Evolutionary conservation across 345 rosid species (phyloP).

Genomic region (Dipteronia sinensis): DNA sequence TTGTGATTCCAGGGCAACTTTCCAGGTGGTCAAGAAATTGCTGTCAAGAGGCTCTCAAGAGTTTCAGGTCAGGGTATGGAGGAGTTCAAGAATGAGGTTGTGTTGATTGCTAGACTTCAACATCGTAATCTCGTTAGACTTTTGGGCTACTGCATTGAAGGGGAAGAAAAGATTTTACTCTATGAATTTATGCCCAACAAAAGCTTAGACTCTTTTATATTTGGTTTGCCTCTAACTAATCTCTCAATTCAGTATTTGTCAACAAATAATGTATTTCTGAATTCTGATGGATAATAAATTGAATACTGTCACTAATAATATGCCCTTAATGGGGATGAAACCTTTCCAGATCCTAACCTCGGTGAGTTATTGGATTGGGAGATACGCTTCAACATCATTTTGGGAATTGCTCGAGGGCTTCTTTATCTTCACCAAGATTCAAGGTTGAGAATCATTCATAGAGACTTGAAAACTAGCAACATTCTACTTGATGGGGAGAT

Average conservation of each 20-base stretch:
- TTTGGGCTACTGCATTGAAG: constrained; percentile 49
- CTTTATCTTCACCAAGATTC: constrained; percentile 81
- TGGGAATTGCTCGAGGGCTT: constrained; percentile 66
- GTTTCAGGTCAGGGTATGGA: constrained; percentile 60
- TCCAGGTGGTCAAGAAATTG: constrained; percentile 54
- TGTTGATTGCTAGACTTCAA: constrained; percentile 57
- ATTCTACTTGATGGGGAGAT: constrained; percentile 61
- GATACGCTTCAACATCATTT: constrained; percentile 46
- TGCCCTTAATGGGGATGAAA: background rate
- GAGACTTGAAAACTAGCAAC: constrained; percentile 69
- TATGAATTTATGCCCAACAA: constrained; percentile 66
- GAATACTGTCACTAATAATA: background rate
- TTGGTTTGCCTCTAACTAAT: constrained; percentile 41
- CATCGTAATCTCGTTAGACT: constrained; percentile 62
- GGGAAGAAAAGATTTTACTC: constrained; percentile 51
- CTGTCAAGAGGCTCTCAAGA: constrained; percentile 60
- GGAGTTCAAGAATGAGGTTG: constrained; percentile 62
- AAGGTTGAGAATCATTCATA: constrained; percentile 64
- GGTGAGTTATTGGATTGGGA: constrained; percentile 49
- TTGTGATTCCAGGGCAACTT: constrained; percentile 41
- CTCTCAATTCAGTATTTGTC: background rate
- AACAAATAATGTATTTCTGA: no score
- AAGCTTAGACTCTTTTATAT: constrained; percentile 59
- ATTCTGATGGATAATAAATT: background rate
- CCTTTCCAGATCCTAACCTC: constrained; percentile 38